Base-by-base conservation (phyloP, 2,329 filamentous ascomycete genomes). In the Huntiella decipiens region DNA sequence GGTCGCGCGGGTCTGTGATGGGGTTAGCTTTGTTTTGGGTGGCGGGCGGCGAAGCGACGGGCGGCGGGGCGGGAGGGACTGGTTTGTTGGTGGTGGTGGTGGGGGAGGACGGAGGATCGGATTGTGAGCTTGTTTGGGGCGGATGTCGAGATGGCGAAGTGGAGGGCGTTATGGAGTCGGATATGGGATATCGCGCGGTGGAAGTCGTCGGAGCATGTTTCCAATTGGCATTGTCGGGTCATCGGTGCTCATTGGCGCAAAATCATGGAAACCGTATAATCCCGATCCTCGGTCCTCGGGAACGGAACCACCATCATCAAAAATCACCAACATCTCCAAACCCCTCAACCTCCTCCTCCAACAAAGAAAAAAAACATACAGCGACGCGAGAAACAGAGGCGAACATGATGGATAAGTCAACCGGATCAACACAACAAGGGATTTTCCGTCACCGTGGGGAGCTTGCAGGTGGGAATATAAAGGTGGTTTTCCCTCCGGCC, bases 311-410 rank as follows among this genome's bases (percentile, higher is more conserved):
- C 15, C 35, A 37, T 13, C 35, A 37, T 16, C 36, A 38, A 15
- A 8, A 16, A n/a, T 38, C 37, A 5, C 15, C 37, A 38, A 5
- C 15, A 38, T 37, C 35, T n/a, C 35, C 15, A n/a, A 37, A 37
- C 35, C 15, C 35, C 15, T 16, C 35, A n/a, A 37, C 35, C 35
- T n/a, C 15, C 35, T 13, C 16, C 5, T 39, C 16, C 38, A 45
- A 45, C 16, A 13, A 35, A 42, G 4, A 43, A 43, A 31, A 19
- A 35, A 38, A 10, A 50, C 48, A 44, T 50, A 50, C 48, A 36
- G 40, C 48, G 33, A 38, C 48, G 32, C 48, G 44, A 37, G 48
- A 50, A 40, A 50, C 38, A 50, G 40, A 40, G 28, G 39, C 41
- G 38, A 50, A 36, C 48, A 50, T 50, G 28, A 36, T 47, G 38